Conservation (phyloP, 371 early-diverging fungal genomes). For the Sporodiniella umbellata region DNA sequence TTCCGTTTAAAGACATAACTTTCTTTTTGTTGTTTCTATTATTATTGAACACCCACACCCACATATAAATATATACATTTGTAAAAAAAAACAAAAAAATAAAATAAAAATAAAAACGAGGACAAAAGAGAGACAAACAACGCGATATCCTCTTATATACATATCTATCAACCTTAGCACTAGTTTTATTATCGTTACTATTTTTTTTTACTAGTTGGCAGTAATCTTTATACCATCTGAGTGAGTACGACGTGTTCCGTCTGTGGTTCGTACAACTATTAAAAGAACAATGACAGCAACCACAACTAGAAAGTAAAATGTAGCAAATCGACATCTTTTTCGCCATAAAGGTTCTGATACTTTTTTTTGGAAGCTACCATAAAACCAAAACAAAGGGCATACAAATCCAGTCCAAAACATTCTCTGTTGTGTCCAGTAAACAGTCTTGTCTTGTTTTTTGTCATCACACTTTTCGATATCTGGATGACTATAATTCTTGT, state of each 20-base stretch:
- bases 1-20: too few species aligned
- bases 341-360: constrained; percentile 6
- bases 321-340: constrained; percentile 17
- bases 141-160: too few species aligned
- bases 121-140: too few species aligned
- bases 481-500: too few species aligned
- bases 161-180: too few species aligned
- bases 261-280: constrained; percentile 4
- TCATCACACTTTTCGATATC: not conserved
- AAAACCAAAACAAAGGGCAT: constrained; percentile 15
- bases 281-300: constrained; percentile 6
- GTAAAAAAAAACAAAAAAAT: too few species aligned
- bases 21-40: too few species aligned
- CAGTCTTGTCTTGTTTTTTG: not conserved
- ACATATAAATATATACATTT: too few species aligned
- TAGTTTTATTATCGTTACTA: too few species aligned
- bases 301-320: constrained; percentile 8
- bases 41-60: too few species aligned
- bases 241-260: constrained; percentile 12
- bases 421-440: constrained; percentile 6
- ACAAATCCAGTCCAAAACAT: constrained; percentile 19
- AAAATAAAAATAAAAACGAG: too few species aligned
- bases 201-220: constrained; percentile 6
- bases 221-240: constrained; percentile 13
- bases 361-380: constrained; percentile 5